Evolutionary conservation across 257 asterid genomes (phyloP).

Genomic region (Ajuga chamaepitys): DNA sequence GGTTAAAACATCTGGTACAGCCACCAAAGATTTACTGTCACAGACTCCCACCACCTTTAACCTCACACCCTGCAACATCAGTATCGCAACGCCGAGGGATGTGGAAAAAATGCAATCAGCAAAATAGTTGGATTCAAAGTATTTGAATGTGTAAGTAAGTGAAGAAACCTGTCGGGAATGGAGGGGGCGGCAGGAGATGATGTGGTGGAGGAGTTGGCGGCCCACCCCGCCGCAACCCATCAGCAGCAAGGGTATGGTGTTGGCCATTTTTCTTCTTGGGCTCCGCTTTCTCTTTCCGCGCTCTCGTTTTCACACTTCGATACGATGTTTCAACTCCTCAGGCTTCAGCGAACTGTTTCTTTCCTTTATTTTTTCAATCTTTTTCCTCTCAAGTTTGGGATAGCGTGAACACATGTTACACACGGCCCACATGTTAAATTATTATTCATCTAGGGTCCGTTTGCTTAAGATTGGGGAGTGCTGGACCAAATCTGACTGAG

Average conservation of each 20-base stretch:
- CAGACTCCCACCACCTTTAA: slow-evolving; percentile 79
- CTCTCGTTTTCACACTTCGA: neutral
- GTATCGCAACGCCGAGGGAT: neutral
- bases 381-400: too few species aligned
- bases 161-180: slow-evolving; percentile 56
- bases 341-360: too few species aligned
- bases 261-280: slow-evolving; percentile 23
- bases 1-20: slow-evolving; percentile 39
- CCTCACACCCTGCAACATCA: slow-evolving; percentile 52
- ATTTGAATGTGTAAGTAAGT: neutral
- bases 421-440: too few species aligned
- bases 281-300: neutral
- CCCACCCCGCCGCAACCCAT: slow-evolving; percentile 97
- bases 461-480: too few species aligned
- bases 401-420: too few species aligned
- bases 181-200: slow-evolving; percentile 68
- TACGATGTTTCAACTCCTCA: too few species aligned
- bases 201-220: slow-evolving; percentile 81
- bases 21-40: slow-evolving; percentile 69
- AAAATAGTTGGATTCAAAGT: neutral
- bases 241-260: slow-evolving; percentile 46
- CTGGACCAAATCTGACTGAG: too few species aligned
- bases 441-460: too few species aligned
- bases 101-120: neutral
- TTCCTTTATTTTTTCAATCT: neutral